Conservation (phyloP, 306 rosid genomes). For the Medicago lupulina region DNA sequence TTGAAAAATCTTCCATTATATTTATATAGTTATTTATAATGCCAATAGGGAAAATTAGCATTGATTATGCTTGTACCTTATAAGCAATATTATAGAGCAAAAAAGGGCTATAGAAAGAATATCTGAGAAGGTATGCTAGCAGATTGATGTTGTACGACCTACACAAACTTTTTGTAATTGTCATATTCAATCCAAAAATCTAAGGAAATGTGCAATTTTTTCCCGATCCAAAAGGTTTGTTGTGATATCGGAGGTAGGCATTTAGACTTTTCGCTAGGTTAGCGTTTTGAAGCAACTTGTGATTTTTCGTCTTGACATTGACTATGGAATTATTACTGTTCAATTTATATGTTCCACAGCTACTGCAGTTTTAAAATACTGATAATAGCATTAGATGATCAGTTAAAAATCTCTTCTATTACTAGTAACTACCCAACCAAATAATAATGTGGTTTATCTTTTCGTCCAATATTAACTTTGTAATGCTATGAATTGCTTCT, state of each 20-base stretch:
- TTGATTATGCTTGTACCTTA: slow-evolving; percentile 25
- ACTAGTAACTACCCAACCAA: slow-evolving; percentile 18
- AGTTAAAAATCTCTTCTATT: slow-evolving; percentile 26
- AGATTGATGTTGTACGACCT: slow-evolving; percentile 12
- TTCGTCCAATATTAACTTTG: slow-evolving; percentile 36
- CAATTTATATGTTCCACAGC: slow-evolving; percentile 4
- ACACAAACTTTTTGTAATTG: background rate
- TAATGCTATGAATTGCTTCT: slow-evolving; percentile 31
- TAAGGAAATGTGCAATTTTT: background rate
- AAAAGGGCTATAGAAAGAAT: slow-evolving; percentile 9
- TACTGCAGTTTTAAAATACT: slow-evolving; percentile 23
- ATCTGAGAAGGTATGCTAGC: slow-evolving; percentile 16
- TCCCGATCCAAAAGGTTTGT: slow-evolving; percentile 3
- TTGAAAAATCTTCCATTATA: slow-evolving; percentile 28
- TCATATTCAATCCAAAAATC: slow-evolving; percentile 3
- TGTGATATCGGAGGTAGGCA: slow-evolving; percentile 15
- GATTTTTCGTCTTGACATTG: slow-evolving; percentile 32
- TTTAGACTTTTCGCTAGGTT: background rate
- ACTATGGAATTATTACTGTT: slow-evolving; percentile 3
- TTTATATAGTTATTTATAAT: slow-evolving; percentile 30
- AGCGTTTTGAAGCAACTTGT: slow-evolving; percentile 7
- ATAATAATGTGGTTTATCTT: slow-evolving; percentile 26
- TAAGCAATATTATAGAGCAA: slow-evolving; percentile 13
- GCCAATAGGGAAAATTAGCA: slow-evolving; percentile 16
- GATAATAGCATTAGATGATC: slow-evolving; percentile 31